Conservation (phyloP, 169 alveolate genomes). For the Eimeria praecox region DNA sequence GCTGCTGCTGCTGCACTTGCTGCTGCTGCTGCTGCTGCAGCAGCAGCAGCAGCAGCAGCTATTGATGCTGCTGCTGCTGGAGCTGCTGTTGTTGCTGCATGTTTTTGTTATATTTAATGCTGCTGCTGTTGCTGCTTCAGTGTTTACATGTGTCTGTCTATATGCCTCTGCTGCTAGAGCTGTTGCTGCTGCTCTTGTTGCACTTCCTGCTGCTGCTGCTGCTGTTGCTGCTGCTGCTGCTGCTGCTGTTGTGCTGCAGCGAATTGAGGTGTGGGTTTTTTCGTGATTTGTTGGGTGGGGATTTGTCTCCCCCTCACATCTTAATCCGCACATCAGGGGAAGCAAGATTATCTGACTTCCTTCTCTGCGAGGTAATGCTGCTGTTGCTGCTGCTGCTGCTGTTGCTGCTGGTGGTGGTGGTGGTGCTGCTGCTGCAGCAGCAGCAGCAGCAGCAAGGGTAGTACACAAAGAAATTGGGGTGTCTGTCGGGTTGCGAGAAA, state of each 20-base stretch:
- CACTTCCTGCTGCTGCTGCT: conserved; percentile 47
- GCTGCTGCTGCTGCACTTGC: not conserved
- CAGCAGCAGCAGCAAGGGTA: not conserved
- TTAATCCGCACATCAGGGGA: conserved; percentile 95
- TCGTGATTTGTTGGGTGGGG: conserved; percentile 85
- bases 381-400: conserved; percentile 3
- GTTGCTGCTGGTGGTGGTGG: not conserved
- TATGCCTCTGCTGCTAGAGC: too few relatives aligned
- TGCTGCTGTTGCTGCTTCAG: too few relatives aligned
- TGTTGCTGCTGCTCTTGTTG: too few relatives aligned
- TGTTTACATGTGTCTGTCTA: too few relatives aligned
- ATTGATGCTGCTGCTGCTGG: too few relatives aligned
- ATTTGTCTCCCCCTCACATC: conserved; percentile 91
- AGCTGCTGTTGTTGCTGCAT: too few relatives aligned
- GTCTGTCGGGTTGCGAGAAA: too few relatives aligned
- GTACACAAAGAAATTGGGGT: not conserved
- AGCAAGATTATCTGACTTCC: conserved; percentile 93
- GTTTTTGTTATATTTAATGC: too few relatives aligned
- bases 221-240: conserved; percentile 4
- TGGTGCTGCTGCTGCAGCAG: not conserved
- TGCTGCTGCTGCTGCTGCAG: too few relatives aligned
- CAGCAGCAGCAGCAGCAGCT: too few relatives aligned
- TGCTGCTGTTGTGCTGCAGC: not conserved
- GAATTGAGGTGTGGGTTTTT: conserved; percentile 75
- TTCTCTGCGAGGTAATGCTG: conserved; percentile 90